These are phyloP conservation scores for Byssothecium circinans DNA, from an alignment of 2,329 filamentous ascomycete genomes.

Conservation along the genomic window DNA sequence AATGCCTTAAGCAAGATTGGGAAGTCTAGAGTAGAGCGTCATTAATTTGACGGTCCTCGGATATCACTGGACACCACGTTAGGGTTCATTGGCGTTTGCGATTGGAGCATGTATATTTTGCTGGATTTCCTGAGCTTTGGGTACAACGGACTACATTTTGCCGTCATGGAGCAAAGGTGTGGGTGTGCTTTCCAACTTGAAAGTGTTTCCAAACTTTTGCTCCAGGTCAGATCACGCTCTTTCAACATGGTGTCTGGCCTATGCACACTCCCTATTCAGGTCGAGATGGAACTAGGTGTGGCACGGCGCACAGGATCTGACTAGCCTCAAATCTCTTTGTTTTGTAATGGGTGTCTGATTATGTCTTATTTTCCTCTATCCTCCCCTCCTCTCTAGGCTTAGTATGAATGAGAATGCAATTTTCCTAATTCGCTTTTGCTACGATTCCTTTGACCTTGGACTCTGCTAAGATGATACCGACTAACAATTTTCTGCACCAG, in stretches of 20 bases:
- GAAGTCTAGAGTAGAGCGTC: not conserved
- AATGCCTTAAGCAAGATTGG: constrained; percentile 9
- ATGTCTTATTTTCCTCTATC: constrained; percentile 3
- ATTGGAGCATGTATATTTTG: not conserved
- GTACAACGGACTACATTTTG: too few species aligned
- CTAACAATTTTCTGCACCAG: too few species aligned
- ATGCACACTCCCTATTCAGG: constrained; percentile 16
- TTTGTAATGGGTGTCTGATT: constrained; percentile 13
- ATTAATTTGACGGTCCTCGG: not conserved
- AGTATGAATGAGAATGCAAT: constrained; percentile 24
- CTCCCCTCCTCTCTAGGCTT: constrained; percentile 15
- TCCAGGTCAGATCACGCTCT: constrained; percentile 20
- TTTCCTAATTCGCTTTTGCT: constrained; percentile 10
- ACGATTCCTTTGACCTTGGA: too few species aligned
- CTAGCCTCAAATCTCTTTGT: constrained; percentile 2
- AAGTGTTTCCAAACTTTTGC: too few species aligned
- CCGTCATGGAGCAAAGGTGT: too few species aligned
- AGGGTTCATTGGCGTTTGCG: constrained; percentile 7
- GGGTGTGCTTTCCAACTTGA: not conserved
- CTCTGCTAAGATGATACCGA: too few species aligned
- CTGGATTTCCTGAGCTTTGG: constrained; percentile 10
- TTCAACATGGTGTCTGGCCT: constrained; percentile 17
- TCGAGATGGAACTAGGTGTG: constrained; percentile 15
- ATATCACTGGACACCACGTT: constrained; percentile 1
- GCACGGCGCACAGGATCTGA: constrained; percentile 14